Evolutionary conservation across 306 rosid species (phyloP).

Genomic region (Comarum palustre): DNA sequence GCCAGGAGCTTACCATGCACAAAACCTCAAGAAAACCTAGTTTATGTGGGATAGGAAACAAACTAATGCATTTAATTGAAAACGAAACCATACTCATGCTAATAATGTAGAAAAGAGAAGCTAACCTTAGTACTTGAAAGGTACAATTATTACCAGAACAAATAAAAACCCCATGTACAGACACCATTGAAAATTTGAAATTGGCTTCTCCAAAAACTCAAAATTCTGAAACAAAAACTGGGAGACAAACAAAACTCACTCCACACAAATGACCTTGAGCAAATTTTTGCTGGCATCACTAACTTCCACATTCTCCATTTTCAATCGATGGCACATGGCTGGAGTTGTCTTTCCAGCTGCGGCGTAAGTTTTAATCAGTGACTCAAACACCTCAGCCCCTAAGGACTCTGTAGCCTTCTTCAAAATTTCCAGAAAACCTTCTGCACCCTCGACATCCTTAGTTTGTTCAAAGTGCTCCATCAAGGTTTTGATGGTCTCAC

Average conservation of each 20-base stretch:
- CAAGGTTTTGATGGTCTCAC: slow-evolving; percentile 37
- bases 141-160: neutral
- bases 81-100: neutral
- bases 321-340: slow-evolving; percentile 52
- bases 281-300: slow-evolving; percentile 55
- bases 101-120: neutral
- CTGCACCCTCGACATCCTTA: slow-evolving; percentile 84
- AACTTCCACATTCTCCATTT: slow-evolving; percentile 83
- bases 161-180: neutral
- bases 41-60: neutral
- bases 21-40: neutral
- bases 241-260: slow-evolving; percentile 36
- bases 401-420: slow-evolving; percentile 52
- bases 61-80: neutral
- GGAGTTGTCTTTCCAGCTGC: slow-evolving; percentile 68
- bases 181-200: neutral
- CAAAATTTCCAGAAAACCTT: slow-evolving; percentile 61
- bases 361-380: slow-evolving; percentile 71
- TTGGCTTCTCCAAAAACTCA: slow-evolving; percentile 25
- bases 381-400: slow-evolving; percentile 60
- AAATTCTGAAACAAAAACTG: slow-evolving; percentile 19
- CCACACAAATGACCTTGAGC: slow-evolving; percentile 58
- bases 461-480: slow-evolving; percentile 68
- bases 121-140: neutral
- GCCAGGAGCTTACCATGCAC: neutral